Evolutionary conservation across 2,329 filamentous ascomycete species (phyloP).

Genomic region (Hirsutella thompsonii): DNA sequence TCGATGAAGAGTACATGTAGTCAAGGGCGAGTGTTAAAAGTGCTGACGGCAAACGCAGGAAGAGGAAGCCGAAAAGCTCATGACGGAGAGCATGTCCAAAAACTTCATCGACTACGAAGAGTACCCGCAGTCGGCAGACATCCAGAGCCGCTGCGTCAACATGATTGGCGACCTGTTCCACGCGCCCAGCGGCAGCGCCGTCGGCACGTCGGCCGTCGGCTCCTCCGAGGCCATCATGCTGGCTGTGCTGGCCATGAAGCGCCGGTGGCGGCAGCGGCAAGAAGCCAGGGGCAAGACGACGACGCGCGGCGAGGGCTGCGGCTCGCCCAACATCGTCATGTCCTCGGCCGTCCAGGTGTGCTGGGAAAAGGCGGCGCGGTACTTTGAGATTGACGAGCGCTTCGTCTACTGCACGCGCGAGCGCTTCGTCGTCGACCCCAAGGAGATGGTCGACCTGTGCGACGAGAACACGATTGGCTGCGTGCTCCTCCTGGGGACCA

Average conservation of each 20-base stretch:
- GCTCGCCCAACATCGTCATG: conserved; percentile 87
- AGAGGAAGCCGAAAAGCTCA: conserved; percentile 90
- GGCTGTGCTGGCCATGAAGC: conserved; percentile 83
- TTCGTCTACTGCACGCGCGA: conserved; percentile 52
- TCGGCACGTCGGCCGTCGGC: conserved; percentile 82
- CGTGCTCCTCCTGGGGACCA: conserved; percentile 80
- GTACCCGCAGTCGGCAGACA: conserved; percentile 68
- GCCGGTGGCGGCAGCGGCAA: conserved; percentile 47
- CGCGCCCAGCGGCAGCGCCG: conserved; percentile 55
- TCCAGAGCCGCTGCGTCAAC: conserved; percentile 83
- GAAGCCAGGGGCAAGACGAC: conserved; percentile 55
- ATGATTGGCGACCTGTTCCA: conserved; percentile 89
- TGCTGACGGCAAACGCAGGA: conserved; percentile 40
- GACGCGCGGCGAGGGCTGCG: conserved; percentile 67
- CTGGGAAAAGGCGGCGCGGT: conserved; percentile 86
- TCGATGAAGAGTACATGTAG: too few relatives aligned
- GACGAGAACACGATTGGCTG: conserved; percentile 78
- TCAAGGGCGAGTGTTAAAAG: too few relatives aligned
- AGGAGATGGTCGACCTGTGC: conserved; percentile 44
- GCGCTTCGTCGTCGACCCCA: conserved; percentile 50
- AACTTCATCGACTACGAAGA: conserved; percentile 92
- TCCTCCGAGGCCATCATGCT: conserved; percentile 85
- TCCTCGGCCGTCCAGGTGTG: conserved; percentile 91
- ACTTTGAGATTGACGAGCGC: conserved; percentile 89
- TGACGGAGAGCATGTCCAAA: conserved; percentile 83